A percentile compares a stretch with the other conserved stretches of the same genome.
These are phyloP conservation scores for Corylus avellana DNA, from an alignment of 306 rosid species.

Conservation along the genomic window DNA sequence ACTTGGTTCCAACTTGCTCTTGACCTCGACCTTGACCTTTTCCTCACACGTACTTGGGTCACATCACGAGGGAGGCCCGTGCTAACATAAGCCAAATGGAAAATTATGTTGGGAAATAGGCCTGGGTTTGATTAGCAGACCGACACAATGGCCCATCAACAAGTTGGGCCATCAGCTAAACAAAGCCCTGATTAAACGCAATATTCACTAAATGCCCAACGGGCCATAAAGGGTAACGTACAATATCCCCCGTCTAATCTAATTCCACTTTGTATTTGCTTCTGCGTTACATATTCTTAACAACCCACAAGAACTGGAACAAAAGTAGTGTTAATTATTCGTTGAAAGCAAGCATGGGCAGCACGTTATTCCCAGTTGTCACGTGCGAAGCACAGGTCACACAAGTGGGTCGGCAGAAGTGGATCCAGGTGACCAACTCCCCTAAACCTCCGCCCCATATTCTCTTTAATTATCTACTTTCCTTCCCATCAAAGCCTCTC, in stretches of 20 bases:
- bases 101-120: too few relatives aligned
- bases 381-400: not conserved
- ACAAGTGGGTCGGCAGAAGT: slow-evolving; percentile 9
- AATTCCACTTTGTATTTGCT: not conserved
- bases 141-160: too few relatives aligned
- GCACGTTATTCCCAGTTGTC: slow-evolving; percentile 6
- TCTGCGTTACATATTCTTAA: not conserved
- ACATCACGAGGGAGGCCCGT: too few relatives aligned
- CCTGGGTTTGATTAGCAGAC: too few relatives aligned
- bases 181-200: too few relatives aligned
- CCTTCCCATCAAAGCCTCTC: slow-evolving; percentile 39
- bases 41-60: too few relatives aligned
- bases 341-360: not conserved
- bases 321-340: not conserved
- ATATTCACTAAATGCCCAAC: too few relatives aligned
- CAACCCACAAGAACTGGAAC: not conserved
- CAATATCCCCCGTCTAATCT: not conserved
- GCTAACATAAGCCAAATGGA: too few relatives aligned
- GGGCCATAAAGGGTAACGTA: too few relatives aligned
- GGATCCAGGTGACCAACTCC: slow-evolving; percentile 33
- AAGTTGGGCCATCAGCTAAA: too few relatives aligned
- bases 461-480: slow-evolving; percentile 6
- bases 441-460: slow-evolving; percentile 35
- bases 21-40: too few relatives aligned
- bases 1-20: too few relatives aligned